A percentile compares a stretch with the other conserved stretches of the same genome.
Evolutionary conservation across 768 basidiomycete species (phyloP).

Genomic region (Fomitopsis pulvina): DNA sequence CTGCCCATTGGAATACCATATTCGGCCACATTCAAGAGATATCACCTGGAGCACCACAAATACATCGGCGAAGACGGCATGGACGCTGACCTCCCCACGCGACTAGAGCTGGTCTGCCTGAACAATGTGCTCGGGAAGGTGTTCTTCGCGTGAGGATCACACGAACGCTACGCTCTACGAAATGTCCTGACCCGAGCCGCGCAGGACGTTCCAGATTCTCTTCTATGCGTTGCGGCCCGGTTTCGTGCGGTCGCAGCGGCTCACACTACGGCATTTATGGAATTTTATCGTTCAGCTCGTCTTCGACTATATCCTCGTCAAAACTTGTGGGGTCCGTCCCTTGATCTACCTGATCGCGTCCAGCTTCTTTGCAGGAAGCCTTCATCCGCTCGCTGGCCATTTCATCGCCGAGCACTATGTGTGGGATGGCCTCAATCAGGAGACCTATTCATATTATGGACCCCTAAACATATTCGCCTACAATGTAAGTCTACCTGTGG

Average conservation of each 20-base stretch:
- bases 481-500: constrained; percentile 55
- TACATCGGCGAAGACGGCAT: constrained; percentile 92
- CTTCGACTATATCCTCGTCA: constrained; percentile 67
- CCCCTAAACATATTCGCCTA: constrained; percentile 85
- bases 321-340: constrained; percentile 37
- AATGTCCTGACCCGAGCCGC: not conserved
- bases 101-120: constrained; percentile 74
- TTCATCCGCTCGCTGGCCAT: constrained; percentile 95
- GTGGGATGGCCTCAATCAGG: constrained; percentile 88
- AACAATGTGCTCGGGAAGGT: constrained; percentile 98
- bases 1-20: constrained; percentile 94
- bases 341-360: constrained; percentile 80
- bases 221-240: constrained; percentile 97
- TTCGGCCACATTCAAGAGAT: constrained; percentile 93
- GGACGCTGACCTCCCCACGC: constrained; percentile 91
- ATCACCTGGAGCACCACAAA: constrained; percentile 97
- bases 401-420: constrained; percentile 98
- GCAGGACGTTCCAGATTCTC: constrained; percentile 92
- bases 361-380: constrained; percentile 93
- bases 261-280: constrained; percentile 79
- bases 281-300: constrained; percentile 66
- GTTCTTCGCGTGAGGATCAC: constrained; percentile 79
- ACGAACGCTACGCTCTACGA: not conserved
- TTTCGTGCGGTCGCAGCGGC: constrained; percentile 77
- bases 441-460: constrained; percentile 97